Evolutionary conservation across 305 asterid genomes (phyloP).

Genomic region (Solanum hybrid): DNA sequence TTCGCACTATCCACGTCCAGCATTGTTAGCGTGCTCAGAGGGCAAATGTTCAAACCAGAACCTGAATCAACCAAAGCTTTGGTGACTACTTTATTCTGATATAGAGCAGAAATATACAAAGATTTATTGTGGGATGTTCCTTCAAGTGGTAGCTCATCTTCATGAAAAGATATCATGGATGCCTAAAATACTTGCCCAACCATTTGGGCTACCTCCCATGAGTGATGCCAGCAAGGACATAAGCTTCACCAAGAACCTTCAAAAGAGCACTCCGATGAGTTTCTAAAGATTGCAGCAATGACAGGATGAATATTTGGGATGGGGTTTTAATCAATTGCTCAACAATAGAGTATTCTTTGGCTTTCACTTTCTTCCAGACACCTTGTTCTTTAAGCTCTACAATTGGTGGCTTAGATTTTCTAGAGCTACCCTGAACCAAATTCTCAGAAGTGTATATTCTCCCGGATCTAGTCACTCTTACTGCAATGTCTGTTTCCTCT

Average conservation of each 20-base stretch:
- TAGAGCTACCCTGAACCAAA: background rate
- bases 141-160: no score
- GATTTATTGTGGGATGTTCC: no score
- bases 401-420: background rate
- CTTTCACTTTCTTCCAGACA: background rate
- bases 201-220: background rate
- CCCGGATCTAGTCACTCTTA: background rate
- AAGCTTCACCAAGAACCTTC: background rate
- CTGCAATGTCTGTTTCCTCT: background rate
- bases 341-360: no score
- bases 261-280: background rate
- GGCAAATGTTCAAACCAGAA: no score
- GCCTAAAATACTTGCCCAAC: no score
- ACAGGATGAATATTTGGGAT: no score
- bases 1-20: no score
- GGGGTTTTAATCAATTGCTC: background rate
- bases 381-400: background rate
- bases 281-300: background rate
- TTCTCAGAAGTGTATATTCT: background rate
- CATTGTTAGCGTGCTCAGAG: no score
- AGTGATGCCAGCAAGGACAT: background rate
- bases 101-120: no score
- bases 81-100: no score
- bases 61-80: no score
- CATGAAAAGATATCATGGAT: no score